Evolutionary conservation across 345 rosid species (phyloP).

Genomic region (Arabis alpina): DNA sequence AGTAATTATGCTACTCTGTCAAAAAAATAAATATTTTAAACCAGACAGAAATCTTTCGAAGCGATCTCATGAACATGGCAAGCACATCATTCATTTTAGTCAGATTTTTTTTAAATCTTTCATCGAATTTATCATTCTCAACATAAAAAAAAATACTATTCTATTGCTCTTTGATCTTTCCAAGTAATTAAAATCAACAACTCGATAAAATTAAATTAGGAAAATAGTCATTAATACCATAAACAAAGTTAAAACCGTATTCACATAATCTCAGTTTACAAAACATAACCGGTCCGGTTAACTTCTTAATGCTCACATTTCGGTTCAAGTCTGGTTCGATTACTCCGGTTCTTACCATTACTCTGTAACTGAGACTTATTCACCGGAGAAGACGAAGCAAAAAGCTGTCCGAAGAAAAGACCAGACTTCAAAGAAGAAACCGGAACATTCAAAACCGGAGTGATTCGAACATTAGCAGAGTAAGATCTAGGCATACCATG

Average conservation of each 20-base stretch:
- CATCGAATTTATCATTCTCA: constrained; percentile 12
- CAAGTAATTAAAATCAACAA: constrained; percentile 14
- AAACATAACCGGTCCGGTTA: constrained; percentile 26
- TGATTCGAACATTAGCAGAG: constrained; percentile 77
- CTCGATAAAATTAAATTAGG: constrained; percentile 1
- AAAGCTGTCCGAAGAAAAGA: constrained; percentile 59
- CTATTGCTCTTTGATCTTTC: constrained; percentile 10
- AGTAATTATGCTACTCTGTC: constrained; percentile 8
- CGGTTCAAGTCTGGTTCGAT: constrained; percentile 47
- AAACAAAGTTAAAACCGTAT: constrained; percentile 37
- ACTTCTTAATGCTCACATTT: constrained; percentile 31
- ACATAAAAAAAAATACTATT: neutral
- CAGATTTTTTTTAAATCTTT: neutral
- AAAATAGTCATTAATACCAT: neutral
- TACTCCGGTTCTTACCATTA: constrained; percentile 37
- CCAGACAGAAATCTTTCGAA: constrained; percentile 18
- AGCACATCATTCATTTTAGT: constrained; percentile 29
- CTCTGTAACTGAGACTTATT: constrained; percentile 39
- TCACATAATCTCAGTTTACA: constrained; percentile 32
- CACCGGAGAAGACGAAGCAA: constrained; percentile 52
- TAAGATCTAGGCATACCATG: constrained; percentile 93
- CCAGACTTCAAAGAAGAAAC: constrained; percentile 61
- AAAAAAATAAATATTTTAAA: neutral
- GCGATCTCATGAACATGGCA: constrained; percentile 36
- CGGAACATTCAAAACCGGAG: constrained; percentile 87